These are phyloP conservation scores for Paracoccidioides lutzii DNA, from an alignment of 2,329 filamentous ascomycete species.

Conservation along the genomic window DNA sequence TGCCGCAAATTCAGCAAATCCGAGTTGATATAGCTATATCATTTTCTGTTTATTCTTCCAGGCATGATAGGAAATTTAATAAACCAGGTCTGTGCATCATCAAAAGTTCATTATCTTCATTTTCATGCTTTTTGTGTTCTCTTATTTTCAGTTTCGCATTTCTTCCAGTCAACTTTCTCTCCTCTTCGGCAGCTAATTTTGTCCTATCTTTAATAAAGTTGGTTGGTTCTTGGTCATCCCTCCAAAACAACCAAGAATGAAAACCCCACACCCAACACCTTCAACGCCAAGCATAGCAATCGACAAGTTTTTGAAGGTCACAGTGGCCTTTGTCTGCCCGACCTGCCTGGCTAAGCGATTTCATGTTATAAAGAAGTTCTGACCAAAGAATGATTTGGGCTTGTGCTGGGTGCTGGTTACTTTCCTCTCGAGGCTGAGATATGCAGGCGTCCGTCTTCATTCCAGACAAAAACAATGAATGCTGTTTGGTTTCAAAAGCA, in stretches of 20 bases:
- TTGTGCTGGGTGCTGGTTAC: not conserved
- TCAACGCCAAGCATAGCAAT: not conserved
- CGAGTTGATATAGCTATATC: too few species aligned
- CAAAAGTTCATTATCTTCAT: too few species aligned
- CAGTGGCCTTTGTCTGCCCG: not conserved
- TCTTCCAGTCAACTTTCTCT: too few species aligned
- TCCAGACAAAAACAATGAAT: not conserved
- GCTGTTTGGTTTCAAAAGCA: not conserved
- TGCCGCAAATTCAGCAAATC: too few species aligned
- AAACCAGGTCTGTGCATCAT: too few species aligned
- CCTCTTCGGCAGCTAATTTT: not conserved
- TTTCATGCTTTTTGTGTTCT: too few species aligned
- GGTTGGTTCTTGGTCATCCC: too few species aligned
- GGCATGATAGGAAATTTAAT: too few species aligned
- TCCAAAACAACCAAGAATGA: not conserved
- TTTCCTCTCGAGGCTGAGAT: not conserved
- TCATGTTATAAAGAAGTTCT: not conserved
- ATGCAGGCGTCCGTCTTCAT: not conserved
- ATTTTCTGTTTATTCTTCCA: too few species aligned
- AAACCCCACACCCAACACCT: not conserved
- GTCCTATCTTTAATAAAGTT: not conserved
- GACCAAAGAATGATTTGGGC: constrained; percentile 1
- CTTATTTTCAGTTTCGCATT: too few species aligned
- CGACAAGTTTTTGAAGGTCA: too few species aligned
- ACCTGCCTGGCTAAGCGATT: not conserved